phyloP scores from a whole-genome alignment of 768 basidiomycete genomes.

The Boletus sensibilis region DNA sequence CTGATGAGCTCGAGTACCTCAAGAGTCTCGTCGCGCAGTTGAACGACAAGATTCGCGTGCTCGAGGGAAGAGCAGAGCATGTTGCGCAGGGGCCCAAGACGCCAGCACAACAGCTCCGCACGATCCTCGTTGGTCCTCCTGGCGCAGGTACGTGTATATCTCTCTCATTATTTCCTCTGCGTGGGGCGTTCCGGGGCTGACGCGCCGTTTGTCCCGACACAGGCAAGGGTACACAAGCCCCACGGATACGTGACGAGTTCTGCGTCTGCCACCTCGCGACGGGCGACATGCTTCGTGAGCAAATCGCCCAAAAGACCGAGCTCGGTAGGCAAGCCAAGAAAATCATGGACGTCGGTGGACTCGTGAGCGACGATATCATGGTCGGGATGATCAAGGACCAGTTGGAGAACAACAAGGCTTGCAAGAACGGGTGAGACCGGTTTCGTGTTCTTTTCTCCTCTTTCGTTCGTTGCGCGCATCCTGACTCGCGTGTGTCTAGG shows the following conservation, averaged over 20 bases:
- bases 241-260: slow-evolving; percentile 86
- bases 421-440: slow-evolving; percentile 87
- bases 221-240: slow-evolving; percentile 99
- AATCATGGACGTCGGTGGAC: slow-evolving; percentile 95
- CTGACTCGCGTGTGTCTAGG: slow-evolving; percentile 39
- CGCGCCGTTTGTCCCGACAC: neutral
- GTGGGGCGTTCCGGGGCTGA: neutral
- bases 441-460: neutral
- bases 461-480: neutral
- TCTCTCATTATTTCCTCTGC: too few relatives aligned
- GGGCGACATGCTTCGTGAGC: slow-evolving; percentile 97
- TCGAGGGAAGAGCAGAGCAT: slow-evolving; percentile 70
- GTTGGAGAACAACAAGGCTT: slow-evolving; percentile 86
- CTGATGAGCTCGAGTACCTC: slow-evolving; percentile 90
- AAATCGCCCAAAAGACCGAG: slow-evolving; percentile 82
- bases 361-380: slow-evolving; percentile 96
- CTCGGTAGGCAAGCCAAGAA: slow-evolving; percentile 94
- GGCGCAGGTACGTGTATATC: slow-evolving; percentile 76
- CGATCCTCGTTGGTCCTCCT: slow-evolving; percentile 94
- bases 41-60: slow-evolving; percentile 78
- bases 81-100: slow-evolving; percentile 44
- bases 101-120: slow-evolving; percentile 77
- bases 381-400: slow-evolving; percentile 97
- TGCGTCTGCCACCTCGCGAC: slow-evolving; percentile 98
- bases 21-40: slow-evolving; percentile 90